phyloP scores from a whole-genome alignment of 345 rosid genomes.

The Dovyalis caffra region DNA sequence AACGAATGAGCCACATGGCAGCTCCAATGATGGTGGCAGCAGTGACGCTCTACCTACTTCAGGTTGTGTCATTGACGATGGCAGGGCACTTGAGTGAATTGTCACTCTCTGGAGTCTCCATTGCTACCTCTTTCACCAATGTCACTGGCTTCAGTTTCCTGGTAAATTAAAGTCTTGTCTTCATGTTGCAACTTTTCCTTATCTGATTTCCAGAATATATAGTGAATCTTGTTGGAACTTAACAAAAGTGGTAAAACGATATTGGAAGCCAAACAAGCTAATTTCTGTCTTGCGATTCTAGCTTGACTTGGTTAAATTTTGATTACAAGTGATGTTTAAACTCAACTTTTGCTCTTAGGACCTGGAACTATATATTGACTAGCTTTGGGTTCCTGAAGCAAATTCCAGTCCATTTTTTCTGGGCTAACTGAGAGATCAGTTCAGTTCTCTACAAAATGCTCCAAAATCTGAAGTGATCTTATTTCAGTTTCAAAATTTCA shows the following conservation, averaged over 20 bases:
- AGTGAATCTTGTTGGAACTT: background rate
- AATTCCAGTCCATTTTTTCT: no score
- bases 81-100: conserved; percentile 33
- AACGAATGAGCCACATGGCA: conserved; percentile 23
- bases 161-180: background rate
- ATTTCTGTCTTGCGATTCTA: no score
- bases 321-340: no score
- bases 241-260: no score
- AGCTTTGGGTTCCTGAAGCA: no score
- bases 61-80: conserved; percentile 27
- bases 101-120: conserved; percentile 25
- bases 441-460: background rate
- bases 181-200: background rate
- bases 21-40: conserved; percentile 35
- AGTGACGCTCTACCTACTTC: conserved; percentile 15
- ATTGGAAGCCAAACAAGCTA: no score
- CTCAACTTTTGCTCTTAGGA: no score
- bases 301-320: no score
- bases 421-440: no score
- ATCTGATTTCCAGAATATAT: background rate
- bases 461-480: background rate
- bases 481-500: background rate
- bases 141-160: conserved; percentile 32
- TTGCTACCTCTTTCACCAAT: conserved; percentile 30
- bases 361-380: no score